Base-by-base conservation (phyloP, 176 grass and related monocot genomes). In the Oropetium thomaeum region DNA sequence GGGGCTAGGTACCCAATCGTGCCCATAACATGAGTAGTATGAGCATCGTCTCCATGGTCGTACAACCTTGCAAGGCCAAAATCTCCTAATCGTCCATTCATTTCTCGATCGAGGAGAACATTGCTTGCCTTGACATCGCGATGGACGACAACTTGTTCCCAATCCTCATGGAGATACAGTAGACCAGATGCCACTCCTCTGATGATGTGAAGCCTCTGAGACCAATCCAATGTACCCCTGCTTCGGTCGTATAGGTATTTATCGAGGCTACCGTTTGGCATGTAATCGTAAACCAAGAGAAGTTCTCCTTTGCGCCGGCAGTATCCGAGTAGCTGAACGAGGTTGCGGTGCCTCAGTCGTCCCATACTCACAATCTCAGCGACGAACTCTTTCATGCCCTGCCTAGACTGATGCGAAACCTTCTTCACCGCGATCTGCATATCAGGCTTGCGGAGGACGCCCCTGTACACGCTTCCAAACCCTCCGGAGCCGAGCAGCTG, bases 301-400 rank as follows among this genome's bases (percentile, higher is more conserved):
- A 87, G 79, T 11, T 87, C 85, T 3, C 54, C 73, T 77, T 74
- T 83, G 26, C 85, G 85, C 16, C 80, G 80, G 74, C 85, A 79
- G 14, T 82, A 88, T 16, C 80, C 80, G 15, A 83, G 67, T 7
- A 88, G 3, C 26, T 61, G 74, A 17, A 88, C 85, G 3, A 88
- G 79, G 42, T 83, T 82, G 3, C 85, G 76, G 64, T 88, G 86
- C 4, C 86, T 63, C 4, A 88, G 41, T 0, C 70, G 70, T 8
- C 86, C 86, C 13, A 88, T 75, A 19, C 81, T 80, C 0, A 38
- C 76, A 1, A 88, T 47, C 69, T 88, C 81, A 0, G 76, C 69
- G 19, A 90, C 19, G 42, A 90, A 88, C 58, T 88, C 86, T 58
- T 75, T 84, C 62, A 84, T 84, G 44, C 86, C 81, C 12, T 88